Percentiles rank a stretch among this genome's conserved stretches.
phyloP scores from a whole-genome alignment of 108 stramenopile species.

The Schizochytrium sp. region DNA sequence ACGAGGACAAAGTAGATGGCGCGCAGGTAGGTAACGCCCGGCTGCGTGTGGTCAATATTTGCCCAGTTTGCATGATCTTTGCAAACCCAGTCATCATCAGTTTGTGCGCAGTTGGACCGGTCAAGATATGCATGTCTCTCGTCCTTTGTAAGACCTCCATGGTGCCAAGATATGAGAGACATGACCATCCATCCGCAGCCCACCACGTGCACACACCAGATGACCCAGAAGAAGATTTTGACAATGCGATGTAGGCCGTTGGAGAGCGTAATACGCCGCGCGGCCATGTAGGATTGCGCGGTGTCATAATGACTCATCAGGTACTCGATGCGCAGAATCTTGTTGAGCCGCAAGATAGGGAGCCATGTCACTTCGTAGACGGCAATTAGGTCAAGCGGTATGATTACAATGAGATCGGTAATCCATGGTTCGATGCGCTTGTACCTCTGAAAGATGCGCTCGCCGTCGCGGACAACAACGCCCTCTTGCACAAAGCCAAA shows the following conservation, averaged over 20 bases:
- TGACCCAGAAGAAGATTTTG: background rate
- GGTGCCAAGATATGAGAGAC: background rate
- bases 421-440: background rate
- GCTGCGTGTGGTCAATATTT: background rate
- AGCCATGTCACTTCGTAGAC: background rate
- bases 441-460: background rate
- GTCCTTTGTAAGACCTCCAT: background rate
- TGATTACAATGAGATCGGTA: background rate
- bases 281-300: background rate
- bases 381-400: background rate
- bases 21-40: constrained; percentile 29
- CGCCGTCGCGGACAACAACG: background rate
- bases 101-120: background rate
- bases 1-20: constrained; percentile 50
- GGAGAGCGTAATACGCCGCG: background rate
- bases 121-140: no score
- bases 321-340: background rate
- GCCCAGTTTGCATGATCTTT: background rate
- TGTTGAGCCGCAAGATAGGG: background rate
- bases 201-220: background rate
- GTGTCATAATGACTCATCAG: background rate
- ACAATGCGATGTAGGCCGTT: background rate
- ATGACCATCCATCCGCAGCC: constrained; percentile 9
- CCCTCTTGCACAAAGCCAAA: background rate
- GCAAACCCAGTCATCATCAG: background rate